A percentile compares a stretch with the other conserved stretches of the same genome.
Evolutionary conservation across 75 land plant genomes (phyloP).

Genomic region (Pinus tabuliformis): DNA sequence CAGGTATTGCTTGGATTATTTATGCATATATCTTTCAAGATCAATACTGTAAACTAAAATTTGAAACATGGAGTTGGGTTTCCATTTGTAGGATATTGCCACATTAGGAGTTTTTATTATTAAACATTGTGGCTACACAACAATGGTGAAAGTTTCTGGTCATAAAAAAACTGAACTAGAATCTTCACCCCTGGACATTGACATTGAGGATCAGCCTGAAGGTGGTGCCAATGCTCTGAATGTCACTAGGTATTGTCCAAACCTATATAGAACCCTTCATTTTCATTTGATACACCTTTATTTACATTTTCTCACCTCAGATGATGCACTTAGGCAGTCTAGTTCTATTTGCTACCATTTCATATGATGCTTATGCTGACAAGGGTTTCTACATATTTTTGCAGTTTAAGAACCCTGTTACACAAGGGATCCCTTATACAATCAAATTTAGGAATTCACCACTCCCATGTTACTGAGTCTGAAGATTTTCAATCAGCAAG

Average conservation of each 20-base stretch:
- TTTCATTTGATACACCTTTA: not conserved
- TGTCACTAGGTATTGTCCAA: constrained; percentile 68
- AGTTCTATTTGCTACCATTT: not conserved
- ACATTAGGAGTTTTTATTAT: constrained; percentile 81
- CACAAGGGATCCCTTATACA: constrained; percentile 46
- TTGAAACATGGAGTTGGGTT: not conserved
- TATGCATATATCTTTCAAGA: not conserved
- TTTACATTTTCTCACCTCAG: not conserved
- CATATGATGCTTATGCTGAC: not conserved
- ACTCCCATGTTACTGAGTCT: constrained; percentile 22
- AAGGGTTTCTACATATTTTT: constrained; percentile 9
- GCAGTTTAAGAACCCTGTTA: constrained; percentile 81
- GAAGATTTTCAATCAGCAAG: constrained; percentile 44
- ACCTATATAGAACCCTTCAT: not conserved
- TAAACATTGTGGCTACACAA: constrained; percentile 80
- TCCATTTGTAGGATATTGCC: constrained; percentile 65
- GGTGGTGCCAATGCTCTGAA: constrained; percentile 98
- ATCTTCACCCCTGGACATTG: constrained; percentile 48
- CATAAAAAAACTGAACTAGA: constrained; percentile 26
- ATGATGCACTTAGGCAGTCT: not conserved
- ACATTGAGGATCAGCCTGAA: constrained; percentile 90
- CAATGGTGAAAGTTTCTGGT: constrained; percentile 68
- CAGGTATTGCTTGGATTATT: not conserved
- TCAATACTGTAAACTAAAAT: not conserved
- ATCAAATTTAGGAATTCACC: constrained; percentile 21